A percentile compares a stretch with the other conserved stretches of the same genome.
phyloP scores from a whole-genome alignment of 352 stramenopile genomes.

The Globisporangium megalacanthum region DNA sequence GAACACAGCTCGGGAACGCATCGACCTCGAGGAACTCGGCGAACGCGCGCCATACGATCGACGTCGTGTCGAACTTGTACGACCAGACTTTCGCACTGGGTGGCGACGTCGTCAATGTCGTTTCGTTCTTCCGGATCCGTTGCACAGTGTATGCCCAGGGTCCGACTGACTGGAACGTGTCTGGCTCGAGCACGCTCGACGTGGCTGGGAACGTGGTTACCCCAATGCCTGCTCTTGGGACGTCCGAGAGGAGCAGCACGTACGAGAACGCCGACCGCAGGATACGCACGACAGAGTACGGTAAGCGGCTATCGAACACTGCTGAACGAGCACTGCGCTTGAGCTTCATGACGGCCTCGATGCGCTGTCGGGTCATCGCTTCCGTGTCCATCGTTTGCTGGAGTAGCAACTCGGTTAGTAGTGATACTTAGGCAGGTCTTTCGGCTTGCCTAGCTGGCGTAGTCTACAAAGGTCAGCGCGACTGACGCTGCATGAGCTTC shows the following conservation, averaged over 20 bases:
- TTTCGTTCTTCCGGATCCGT: conserved; percentile 1
- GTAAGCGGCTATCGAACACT: background rate
- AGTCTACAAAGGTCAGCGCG: too few relatives aligned
- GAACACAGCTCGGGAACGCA: conserved; percentile 5
- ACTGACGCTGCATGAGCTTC: too few relatives aligned
- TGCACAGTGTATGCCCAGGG: conserved; percentile 2
- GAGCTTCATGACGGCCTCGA: background rate
- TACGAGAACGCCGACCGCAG: conserved; percentile 3
- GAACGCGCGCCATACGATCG: conserved; percentile 4
- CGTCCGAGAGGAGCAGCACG: background rate
- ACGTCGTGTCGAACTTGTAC: conserved; percentile 14
- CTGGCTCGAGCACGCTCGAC: background rate
- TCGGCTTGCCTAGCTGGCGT: too few relatives aligned
- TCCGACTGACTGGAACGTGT: conserved; percentile 1
- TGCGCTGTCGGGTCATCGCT: background rate
- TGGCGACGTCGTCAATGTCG: background rate
- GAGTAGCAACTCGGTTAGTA: too few relatives aligned
- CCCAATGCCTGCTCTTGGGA: background rate
- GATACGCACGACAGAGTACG: background rate
- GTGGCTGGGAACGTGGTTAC: background rate
- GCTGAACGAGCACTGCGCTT: conserved; percentile 1
- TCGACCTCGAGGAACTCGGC: conserved; percentile 1
- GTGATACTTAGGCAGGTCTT: too few relatives aligned
- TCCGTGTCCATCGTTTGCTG: too few relatives aligned
- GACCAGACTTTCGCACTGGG: conserved; percentile 3